phyloP scores from a whole-genome alignment of 495 filamentous ascomycete species.

The Pseudevernia furfuracea region DNA sequence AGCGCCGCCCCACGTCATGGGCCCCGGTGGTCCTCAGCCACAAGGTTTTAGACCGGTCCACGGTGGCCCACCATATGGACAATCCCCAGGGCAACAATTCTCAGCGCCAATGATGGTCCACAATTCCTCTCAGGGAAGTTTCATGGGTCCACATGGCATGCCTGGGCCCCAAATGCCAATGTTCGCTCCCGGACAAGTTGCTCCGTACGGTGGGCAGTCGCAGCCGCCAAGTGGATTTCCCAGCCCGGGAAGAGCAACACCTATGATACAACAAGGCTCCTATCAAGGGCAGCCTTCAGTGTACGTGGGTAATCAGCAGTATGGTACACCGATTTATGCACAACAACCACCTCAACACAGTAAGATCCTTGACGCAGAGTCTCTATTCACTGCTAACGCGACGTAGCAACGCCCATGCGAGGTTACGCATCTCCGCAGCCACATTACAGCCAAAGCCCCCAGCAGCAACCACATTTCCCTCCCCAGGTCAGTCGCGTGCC shows the following conservation, averaged over 20 bases:
- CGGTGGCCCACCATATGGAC: slow-evolving; percentile 58
- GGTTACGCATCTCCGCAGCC: slow-evolving; percentile 52
- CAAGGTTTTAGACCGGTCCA: slow-evolving; percentile 39
- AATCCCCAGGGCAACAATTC: slow-evolving; percentile 56
- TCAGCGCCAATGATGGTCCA: slow-evolving; percentile 74
- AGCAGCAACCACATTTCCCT: slow-evolving; percentile 59
- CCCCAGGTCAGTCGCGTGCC: slow-evolving; percentile 52
- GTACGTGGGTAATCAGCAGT: slow-evolving; percentile 61
- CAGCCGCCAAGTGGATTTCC: slow-evolving; percentile 70
- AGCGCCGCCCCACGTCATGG: slow-evolving; percentile 62
- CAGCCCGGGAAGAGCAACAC: slow-evolving; percentile 69
- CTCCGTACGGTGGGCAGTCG: slow-evolving; percentile 55
- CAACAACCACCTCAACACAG: slow-evolving; percentile 58
- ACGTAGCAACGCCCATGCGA: slow-evolving; percentile 51
- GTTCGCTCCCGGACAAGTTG: slow-evolving; percentile 60
- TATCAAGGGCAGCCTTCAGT: slow-evolving; percentile 63
- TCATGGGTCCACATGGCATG: slow-evolving; percentile 49
- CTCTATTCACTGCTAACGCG: slow-evolving; percentile 29
- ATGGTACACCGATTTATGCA: slow-evolving; percentile 58
- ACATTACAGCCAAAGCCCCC: slow-evolving; percentile 57
- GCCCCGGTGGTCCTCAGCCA: slow-evolving; percentile 51
- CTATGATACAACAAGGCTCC: slow-evolving; percentile 73
- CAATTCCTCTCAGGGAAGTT: slow-evolving; percentile 54
- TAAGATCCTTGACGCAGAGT: slow-evolving; percentile 40
- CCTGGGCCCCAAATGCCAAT: slow-evolving; percentile 63